These are phyloP conservation scores for Musa beccarii DNA, from an alignment of 176 grass and related monocot genomes.

Conservation along the genomic window DNA sequence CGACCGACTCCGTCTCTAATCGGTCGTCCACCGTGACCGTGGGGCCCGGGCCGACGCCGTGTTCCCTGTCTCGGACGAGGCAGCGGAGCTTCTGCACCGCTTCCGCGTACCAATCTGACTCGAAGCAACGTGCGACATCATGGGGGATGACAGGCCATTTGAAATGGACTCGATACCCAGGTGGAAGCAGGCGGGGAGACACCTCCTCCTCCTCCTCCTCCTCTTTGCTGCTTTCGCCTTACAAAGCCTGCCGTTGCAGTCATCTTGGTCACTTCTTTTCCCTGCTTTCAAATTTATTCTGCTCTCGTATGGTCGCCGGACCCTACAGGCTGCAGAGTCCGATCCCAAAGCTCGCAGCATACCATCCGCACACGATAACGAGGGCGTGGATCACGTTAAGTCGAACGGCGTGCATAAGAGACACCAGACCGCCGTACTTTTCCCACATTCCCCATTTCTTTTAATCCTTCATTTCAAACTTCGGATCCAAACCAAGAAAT, in stretches of 20 bases:
- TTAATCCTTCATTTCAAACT: neutral
- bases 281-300: neutral
- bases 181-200: neutral
- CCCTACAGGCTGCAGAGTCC: no score
- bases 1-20: no score
- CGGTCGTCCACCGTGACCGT: no score
- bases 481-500: neutral
- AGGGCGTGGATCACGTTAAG: no score
- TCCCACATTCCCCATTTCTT: neutral
- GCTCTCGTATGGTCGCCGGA: no score
- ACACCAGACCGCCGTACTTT: neutral
- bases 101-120: neutral
- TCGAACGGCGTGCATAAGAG: no score
- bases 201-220: neutral
- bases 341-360: no score
- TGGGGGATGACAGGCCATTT: neutral
- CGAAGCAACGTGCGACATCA: neutral
- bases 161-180: neutral
- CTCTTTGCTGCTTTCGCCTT: neutral
- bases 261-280: neutral
- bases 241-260: neutral
- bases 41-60: neutral
- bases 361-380: no score
- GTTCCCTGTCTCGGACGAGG: neutral
- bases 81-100: neutral